These are phyloP conservation scores for Debaryomyces prosopidis DNA, from an alignment of 805 yeast genomes.

Conservation along the genomic window DNA sequence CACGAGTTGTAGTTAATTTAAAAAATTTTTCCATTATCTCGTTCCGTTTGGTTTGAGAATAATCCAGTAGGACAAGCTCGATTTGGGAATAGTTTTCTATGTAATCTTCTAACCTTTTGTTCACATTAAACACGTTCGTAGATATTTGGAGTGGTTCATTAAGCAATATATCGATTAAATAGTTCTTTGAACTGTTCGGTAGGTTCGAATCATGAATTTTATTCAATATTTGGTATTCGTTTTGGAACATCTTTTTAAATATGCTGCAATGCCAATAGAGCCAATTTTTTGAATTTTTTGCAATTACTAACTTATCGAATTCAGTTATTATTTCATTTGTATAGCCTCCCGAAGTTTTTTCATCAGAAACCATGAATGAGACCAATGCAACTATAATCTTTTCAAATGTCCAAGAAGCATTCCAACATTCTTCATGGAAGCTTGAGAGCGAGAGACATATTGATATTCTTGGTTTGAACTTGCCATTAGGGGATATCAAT, in stretches of 20 bases:
- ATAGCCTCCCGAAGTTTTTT: conserved; percentile 12
- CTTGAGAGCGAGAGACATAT: conserved; percentile 14
- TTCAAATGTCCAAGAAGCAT: conserved; percentile 16
- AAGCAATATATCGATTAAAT: background rate
- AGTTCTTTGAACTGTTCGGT: background rate
- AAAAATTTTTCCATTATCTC: background rate
- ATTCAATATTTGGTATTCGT: conserved; percentile 11
- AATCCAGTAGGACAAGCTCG: background rate
- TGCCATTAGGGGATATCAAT: conserved; percentile 17
- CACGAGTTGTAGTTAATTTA: background rate
- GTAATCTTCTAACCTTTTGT: conserved; percentile 1
- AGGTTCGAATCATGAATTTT: background rate
- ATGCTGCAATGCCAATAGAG: conserved; percentile 9
- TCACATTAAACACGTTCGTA: background rate
- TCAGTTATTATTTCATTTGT: background rate
- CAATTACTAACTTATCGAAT: background rate
- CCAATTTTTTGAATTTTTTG: conserved; percentile 13
- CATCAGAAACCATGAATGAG: conserved; percentile 15
- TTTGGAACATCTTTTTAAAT: conserved; percentile 11
- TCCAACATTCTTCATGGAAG: conserved; percentile 16
- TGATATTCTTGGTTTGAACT: conserved; percentile 9
- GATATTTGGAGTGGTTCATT: conserved; percentile 7
- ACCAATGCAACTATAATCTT: conserved; percentile 14
- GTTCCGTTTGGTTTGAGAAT: background rate
- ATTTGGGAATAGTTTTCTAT: background rate